Conservation (phyloP, 495 filamentous ascomycete genomes). For the Penicillium macrosclerotiorum region DNA sequence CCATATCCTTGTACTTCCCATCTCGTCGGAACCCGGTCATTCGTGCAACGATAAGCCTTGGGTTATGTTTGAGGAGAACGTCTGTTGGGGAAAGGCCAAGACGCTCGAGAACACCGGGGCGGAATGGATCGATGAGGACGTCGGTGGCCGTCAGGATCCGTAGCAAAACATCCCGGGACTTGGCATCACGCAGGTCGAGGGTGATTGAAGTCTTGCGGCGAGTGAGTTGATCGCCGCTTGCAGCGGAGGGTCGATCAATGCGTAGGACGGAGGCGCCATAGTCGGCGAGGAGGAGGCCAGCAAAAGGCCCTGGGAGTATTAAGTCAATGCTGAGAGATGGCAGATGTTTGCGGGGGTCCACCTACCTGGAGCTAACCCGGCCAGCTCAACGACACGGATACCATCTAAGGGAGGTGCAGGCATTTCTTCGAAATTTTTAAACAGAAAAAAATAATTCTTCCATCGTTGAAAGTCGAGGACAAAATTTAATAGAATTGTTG, state of each 20-base stretch:
- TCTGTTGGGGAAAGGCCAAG: conserved; percentile 67
- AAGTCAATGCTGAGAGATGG: not conserved
- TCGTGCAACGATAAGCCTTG: conserved; percentile 75
- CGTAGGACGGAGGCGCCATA: conserved; percentile 85
- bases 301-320: conserved; percentile 68
- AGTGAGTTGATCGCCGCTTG: conserved; percentile 62
- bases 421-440: conserved; percentile 8
- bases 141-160: conserved; percentile 62
- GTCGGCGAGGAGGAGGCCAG: conserved; percentile 84
- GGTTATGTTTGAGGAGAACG: conserved; percentile 63
- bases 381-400: conserved; percentile 83
- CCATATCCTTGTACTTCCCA: conserved; percentile 81
- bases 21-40: conserved; percentile 88
- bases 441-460: not conserved
- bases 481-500: conserved; percentile 1
- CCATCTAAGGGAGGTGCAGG: conserved; percentile 59
- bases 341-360: not conserved
- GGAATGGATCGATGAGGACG: conserved; percentile 88
- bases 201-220: conserved; percentile 76
- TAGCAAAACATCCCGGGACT: conserved; percentile 62
- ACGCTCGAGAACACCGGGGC: conserved; percentile 84
- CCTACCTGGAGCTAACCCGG: conserved; percentile 82
- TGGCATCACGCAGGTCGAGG: conserved; percentile 68
- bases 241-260: conserved; percentile 64
- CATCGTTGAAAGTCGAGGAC: not conserved